phyloP scores from a whole-genome alignment of 1,284 basidiomycete species.

The Fomitopsis schrenkii region DNA sequence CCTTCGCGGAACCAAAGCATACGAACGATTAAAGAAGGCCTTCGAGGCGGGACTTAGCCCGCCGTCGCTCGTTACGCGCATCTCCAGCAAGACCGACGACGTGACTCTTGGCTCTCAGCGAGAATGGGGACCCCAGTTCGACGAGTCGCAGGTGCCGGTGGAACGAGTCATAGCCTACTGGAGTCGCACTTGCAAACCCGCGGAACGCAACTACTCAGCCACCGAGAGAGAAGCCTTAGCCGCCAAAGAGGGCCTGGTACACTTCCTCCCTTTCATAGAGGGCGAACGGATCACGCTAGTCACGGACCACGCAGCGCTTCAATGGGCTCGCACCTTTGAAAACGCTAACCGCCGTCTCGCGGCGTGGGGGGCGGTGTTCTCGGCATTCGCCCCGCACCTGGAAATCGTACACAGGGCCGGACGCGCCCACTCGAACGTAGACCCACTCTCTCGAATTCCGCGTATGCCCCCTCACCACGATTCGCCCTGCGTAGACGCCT shows the following conservation, averaged over 20 bases:
- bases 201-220: no score
- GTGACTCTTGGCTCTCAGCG: constrained; percentile 3
- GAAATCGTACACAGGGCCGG: constrained; percentile 32
- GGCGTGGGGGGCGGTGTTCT: constrained; percentile 25
- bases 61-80: constrained; percentile 16
- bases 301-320: constrained; percentile 31
- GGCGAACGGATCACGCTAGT: constrained; percentile 22
- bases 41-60: constrained; percentile 9
- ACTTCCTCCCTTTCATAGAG: no score
- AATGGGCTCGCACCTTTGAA: constrained; percentile 27
- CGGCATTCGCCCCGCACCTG: no score
- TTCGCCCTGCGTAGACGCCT: not conserved
- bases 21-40: constrained; percentile 23
- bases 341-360: constrained; percentile 26
- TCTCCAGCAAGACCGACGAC: constrained; percentile 14
- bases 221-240: no score
- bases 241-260: no score
- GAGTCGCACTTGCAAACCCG: constrained; percentile 22
- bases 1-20: constrained; percentile 30
- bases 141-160: constrained; percentile 24
- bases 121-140: constrained; percentile 20
- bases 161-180: constrained; percentile 31
- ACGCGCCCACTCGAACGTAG: constrained; percentile 32
- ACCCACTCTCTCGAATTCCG: constrained; percentile 29
- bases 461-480: not conserved